Percentiles rank a stretch among this genome's conserved stretches.
These are phyloP conservation scores for Zanthoxylum bungeanum DNA, from an alignment of 345 rosid species.

Conservation along the genomic window DNA sequence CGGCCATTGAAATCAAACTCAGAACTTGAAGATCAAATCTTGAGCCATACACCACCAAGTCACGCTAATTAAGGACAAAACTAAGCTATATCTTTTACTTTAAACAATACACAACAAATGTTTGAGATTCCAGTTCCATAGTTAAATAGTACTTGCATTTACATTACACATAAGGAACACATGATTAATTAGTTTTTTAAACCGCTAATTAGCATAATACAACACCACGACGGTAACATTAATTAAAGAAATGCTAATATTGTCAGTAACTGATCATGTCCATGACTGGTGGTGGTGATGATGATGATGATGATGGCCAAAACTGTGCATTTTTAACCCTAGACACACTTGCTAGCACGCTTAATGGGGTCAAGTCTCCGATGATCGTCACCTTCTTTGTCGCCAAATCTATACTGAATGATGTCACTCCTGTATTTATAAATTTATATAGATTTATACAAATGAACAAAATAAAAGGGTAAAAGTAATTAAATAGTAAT, in stretches of 20 bases:
- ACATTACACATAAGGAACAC: no score
- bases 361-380: conserved; percentile 51
- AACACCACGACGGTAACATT: neutral
- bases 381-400: conserved; percentile 50
- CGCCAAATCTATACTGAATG: conserved; percentile 50
- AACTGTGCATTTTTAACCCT: conserved; percentile 52
- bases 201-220: conserved; percentile 3
- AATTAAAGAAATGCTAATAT: neutral
- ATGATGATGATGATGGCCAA: conserved; percentile 37
- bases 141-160: neutral
- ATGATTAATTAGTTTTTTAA: conserved; percentile 11
- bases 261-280: conserved; percentile 1
- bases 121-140: conserved; percentile 10
- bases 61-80: no score
- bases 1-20: no score
- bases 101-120: neutral
- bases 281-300: conserved; percentile 18
- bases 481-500: no score
- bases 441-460: no score
- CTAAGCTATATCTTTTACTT: neutral
- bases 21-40: no score
- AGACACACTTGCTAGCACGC: conserved; percentile 50
- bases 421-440: conserved; percentile 51
- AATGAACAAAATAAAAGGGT: no score
- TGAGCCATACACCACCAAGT: no score